A percentile compares a stretch with the other conserved stretches of the same genome.
Evolutionary conservation across 768 basidiomycete genomes (phyloP).

Genomic region (Lyophyllum semitale): DNA sequence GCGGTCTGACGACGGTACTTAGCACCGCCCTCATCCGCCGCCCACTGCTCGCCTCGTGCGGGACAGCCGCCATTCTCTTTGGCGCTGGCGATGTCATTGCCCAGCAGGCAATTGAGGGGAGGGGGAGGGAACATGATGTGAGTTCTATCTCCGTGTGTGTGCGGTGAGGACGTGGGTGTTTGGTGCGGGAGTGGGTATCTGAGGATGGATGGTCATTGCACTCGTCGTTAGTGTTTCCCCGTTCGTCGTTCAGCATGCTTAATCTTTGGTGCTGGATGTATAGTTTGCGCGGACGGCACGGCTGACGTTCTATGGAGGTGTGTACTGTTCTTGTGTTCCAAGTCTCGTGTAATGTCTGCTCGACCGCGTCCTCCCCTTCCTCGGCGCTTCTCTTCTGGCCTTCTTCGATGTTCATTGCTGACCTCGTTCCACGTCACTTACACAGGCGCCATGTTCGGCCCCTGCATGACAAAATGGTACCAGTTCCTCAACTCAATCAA

Average conservation of each 20-base stretch:
- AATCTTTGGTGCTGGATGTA: neutral
- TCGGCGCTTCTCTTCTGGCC: too few species aligned
- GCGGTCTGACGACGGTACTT: neutral
- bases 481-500: conserved; percentile 68
- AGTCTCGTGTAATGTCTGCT: too few species aligned
- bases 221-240: neutral
- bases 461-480: conserved; percentile 83
- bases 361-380: too few species aligned
- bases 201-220: too few species aligned
- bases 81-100: conserved; percentile 81
- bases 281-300: too few species aligned
- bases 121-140: conserved; percentile 76
- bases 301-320: conserved; percentile 75
- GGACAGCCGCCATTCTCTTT: conserved; percentile 68
- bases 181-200: too few species aligned
- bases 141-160: too few species aligned
- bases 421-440: neutral
- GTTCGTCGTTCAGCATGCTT: neutral
- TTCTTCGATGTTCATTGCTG: neutral
- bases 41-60: conserved; percentile 64
- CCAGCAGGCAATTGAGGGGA: conserved; percentile 80
- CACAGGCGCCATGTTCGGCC: conserved; percentile 74
- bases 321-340: conserved; percentile 10
- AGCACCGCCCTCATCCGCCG: conserved; percentile 63
- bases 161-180: too few species aligned